phyloP scores from a whole-genome alignment of 2,329 filamentous ascomycete species.

The Apiospora hydei region DNA sequence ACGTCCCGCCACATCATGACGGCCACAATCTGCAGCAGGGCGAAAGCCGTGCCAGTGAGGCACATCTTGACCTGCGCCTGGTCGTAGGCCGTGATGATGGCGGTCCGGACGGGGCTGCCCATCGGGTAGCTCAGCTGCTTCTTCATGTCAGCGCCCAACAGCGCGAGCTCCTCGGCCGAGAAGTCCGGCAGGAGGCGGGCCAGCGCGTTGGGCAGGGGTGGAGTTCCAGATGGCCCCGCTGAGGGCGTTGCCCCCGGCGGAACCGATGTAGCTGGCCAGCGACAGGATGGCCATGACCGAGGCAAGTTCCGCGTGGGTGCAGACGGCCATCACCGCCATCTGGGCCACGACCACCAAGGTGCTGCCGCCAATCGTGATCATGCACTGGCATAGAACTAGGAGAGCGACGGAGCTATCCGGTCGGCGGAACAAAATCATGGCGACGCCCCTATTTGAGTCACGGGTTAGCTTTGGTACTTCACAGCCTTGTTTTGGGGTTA shows the following conservation, averaged over 20 bases:
- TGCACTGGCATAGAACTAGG: slow-evolving; percentile 66
- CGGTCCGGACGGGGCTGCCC: slow-evolving; percentile 42
- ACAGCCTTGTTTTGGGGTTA: slow-evolving; percentile 45
- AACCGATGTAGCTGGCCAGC: slow-evolving; percentile 44
- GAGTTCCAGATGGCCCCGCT: slow-evolving; percentile 55
- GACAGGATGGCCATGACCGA: slow-evolving; percentile 54
- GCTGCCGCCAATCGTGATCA: slow-evolving; percentile 62
- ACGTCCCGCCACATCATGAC: slow-evolving; percentile 43
- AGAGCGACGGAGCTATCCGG: slow-evolving; percentile 57
- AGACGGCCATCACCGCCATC: slow-evolving; percentile 66
- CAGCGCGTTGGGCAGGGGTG: slow-evolving; percentile 42
- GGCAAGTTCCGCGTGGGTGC: slow-evolving; percentile 61
- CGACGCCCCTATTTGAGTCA: slow-evolving; percentile 48
- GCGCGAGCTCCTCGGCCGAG: slow-evolving; percentile 35
- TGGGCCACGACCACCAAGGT: slow-evolving; percentile 65
- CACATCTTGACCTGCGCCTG: slow-evolving; percentile 47
- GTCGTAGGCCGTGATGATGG: slow-evolving; percentile 45
- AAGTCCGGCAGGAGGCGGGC: slow-evolving; percentile 38
- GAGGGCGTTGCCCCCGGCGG: slow-evolving; percentile 50
- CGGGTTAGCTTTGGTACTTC: neutral
- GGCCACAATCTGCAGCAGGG: slow-evolving; percentile 40
- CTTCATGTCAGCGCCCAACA: slow-evolving; percentile 43
- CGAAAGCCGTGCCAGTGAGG: slow-evolving; percentile 41
- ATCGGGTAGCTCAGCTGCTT: slow-evolving; percentile 45
- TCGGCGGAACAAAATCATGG: slow-evolving; percentile 65